A percentile compares a stretch with the other conserved stretches of the same genome.
Conservation (phyloP, 768 basidiomycete species). For the Mycena latifolia region DNA sequence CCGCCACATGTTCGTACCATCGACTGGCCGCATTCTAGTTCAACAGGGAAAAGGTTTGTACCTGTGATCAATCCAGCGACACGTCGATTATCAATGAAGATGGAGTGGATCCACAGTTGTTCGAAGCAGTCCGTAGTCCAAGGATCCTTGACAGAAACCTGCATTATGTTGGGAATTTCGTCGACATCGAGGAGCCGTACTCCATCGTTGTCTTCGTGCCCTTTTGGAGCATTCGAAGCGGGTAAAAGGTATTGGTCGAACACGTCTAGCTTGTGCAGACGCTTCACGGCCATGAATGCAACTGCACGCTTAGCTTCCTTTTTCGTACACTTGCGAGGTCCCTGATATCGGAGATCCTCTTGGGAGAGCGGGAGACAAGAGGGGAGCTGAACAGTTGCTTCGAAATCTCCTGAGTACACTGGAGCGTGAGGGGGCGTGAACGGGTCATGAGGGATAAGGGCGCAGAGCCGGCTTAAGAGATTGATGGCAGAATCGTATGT, state of each 20-base stretch:
- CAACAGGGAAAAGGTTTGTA: conserved; percentile 61
- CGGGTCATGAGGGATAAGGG: conserved; percentile 77
- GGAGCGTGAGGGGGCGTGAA: conserved; percentile 76
- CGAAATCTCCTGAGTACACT: conserved; percentile 71
- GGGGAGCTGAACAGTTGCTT: conserved; percentile 73
- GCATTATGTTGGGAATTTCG: conserved; percentile 65
- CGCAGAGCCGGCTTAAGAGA: conserved; percentile 81
- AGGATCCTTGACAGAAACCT: conserved; percentile 73
- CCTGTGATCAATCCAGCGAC: conserved; percentile 79
- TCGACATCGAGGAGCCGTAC: conserved; percentile 55
- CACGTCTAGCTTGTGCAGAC: conserved; percentile 75
- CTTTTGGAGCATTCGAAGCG: conserved; percentile 62
- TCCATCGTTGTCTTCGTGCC: conserved; percentile 68
- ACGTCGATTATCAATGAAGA: conserved; percentile 62
- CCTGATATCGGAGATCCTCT: conserved; percentile 66
- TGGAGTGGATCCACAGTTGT: conserved; percentile 72
- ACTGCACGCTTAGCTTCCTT: conserved; percentile 87
- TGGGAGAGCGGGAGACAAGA: conserved; percentile 70
- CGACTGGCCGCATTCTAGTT: conserved; percentile 51
- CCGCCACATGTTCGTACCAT: conserved; percentile 52
- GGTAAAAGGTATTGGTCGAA: conserved; percentile 90
- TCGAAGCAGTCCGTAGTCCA: conserved; percentile 65
- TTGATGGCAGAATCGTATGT: conserved; percentile 83
- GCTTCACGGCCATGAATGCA: conserved; percentile 82
- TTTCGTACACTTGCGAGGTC: conserved; percentile 74